These are phyloP conservation scores for Lepidium africanum DNA, from an alignment of 345 rosid species.

Conservation along the genomic window DNA sequence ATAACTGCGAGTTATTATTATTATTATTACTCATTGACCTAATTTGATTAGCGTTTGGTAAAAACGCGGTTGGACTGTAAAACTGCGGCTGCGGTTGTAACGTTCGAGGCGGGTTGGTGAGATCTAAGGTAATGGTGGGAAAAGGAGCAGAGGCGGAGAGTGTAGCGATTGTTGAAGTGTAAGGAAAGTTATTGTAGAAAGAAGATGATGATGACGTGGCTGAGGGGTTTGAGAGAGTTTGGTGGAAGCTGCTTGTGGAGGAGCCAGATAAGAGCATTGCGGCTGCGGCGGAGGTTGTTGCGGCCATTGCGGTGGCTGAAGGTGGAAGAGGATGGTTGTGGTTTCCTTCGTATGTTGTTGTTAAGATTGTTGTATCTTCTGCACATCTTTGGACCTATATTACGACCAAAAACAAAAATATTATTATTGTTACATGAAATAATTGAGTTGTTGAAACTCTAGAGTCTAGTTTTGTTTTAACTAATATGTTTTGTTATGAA, in stretches of 20 bases:
- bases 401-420: not conserved
- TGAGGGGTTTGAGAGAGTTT: conserved; percentile 29
- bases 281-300: conserved; percentile 85
- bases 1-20: not conserved
- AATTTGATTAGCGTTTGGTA: conserved; percentile 21
- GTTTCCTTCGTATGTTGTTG: conserved; percentile 90
- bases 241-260: conserved; percentile 47
- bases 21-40: conserved; percentile 5
- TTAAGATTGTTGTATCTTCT: conserved; percentile 66
- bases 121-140: conserved; percentile 88
- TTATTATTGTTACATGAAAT: not conserved
- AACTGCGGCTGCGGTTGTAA: conserved; percentile 31
- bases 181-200: conserved; percentile 40
- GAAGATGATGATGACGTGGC: conserved; percentile 27
- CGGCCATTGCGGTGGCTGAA: conserved; percentile 83
- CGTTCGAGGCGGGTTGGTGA: conserved; percentile 44
- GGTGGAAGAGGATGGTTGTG: conserved; percentile 97
- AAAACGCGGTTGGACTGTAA: conserved; percentile 16
- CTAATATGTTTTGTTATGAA: too few relatives aligned
- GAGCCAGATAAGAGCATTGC: conserved; percentile 83
- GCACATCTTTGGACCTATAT: conserved; percentile 87
- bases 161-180: conserved; percentile 70
- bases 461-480: too few relatives aligned
- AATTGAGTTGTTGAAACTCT: not conserved
- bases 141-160: conserved; percentile 76